phyloP scores from a whole-genome alignment of 345 rosid species.

The Gossypium herbaceum region DNA sequence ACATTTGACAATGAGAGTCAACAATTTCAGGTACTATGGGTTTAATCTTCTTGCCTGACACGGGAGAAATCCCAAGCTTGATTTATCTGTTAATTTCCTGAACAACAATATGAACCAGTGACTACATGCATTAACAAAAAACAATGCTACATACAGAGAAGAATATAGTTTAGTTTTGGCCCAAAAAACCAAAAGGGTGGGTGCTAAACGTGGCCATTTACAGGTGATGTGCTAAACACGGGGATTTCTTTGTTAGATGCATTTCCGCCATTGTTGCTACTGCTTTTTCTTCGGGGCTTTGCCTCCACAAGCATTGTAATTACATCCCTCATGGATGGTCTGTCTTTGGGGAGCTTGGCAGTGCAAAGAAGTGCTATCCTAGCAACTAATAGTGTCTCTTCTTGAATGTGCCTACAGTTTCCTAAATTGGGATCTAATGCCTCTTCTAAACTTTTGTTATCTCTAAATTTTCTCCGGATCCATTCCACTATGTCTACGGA shows the following conservation, averaged over 20 bases:
- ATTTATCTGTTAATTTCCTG: constrained; percentile 12
- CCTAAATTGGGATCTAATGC: constrained; percentile 72
- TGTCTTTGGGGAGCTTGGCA: constrained; percentile 78
- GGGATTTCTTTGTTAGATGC: constrained; percentile 43
- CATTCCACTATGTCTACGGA: constrained; percentile 66
- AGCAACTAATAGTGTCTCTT: constrained; percentile 85
- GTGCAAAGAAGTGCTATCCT: constrained; percentile 88
- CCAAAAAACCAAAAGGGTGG: constrained; percentile 1
- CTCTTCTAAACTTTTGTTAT: constrained; percentile 56
- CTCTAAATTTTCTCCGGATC: constrained; percentile 61
- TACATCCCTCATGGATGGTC: constrained; percentile 91
- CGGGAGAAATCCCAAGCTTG: constrained; percentile 2
- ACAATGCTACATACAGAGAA: constrained; percentile 45
- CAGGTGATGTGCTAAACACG: constrained; percentile 65
- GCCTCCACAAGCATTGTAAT: constrained; percentile 92
- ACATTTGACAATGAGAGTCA: background rate
- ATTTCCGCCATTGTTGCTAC: constrained; percentile 36
- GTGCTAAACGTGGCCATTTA: constrained; percentile 46
- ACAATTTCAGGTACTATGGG: background rate
- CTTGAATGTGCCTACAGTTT: constrained; percentile 76
- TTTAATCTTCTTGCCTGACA: background rate
- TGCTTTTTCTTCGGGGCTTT: constrained; percentile 84
- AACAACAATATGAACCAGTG: constrained; percentile 20
- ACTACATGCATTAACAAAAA: constrained; percentile 22
- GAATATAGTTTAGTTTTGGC: constrained; percentile 7